Percentiles rank a stretch among this genome's conserved stretches.
phyloP scores from a whole-genome alignment of 306 rosid genomes.

The Inga leiocalycina region DNA sequence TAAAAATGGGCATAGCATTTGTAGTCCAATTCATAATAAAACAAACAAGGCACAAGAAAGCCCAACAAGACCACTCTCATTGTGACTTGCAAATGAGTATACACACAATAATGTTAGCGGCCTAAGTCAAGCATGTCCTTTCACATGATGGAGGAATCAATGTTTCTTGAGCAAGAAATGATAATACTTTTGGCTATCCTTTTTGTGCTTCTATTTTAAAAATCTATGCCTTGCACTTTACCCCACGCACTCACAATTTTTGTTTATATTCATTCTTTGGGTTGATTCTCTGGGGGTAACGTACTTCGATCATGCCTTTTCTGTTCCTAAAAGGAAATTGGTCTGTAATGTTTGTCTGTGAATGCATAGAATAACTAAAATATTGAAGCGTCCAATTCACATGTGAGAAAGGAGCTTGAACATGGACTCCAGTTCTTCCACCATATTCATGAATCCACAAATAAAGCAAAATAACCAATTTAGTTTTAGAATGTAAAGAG shows the following conservation, averaged over 20 bases:
- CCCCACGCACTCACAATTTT: neutral
- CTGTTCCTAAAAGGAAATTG: neutral
- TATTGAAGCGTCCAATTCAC: neutral
- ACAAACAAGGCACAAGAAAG: neutral
- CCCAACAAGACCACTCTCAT: neutral
- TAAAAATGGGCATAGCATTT: neutral
- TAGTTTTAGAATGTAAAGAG: neutral
- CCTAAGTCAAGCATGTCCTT: neutral
- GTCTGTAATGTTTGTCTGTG: neutral
- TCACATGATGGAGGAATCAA: neutral
- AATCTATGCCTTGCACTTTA: neutral
- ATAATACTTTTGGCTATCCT: neutral
- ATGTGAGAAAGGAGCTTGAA: neutral
- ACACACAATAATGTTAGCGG: neutral
- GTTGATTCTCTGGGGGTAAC: neutral
- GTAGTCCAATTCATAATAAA: neutral
- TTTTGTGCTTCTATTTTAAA: neutral
- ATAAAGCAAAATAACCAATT: neutral
- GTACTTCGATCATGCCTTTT: neutral
- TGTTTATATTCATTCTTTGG: neutral
- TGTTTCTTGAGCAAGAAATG: neutral
- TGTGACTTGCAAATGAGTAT: neutral
- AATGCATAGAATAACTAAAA: neutral
- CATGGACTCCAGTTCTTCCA: neutral
- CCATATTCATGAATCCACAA: neutral